Evolutionary conservation across 1,139 yeast genomes (phyloP).

Genomic region (Williopsis jadinii): DNA sequence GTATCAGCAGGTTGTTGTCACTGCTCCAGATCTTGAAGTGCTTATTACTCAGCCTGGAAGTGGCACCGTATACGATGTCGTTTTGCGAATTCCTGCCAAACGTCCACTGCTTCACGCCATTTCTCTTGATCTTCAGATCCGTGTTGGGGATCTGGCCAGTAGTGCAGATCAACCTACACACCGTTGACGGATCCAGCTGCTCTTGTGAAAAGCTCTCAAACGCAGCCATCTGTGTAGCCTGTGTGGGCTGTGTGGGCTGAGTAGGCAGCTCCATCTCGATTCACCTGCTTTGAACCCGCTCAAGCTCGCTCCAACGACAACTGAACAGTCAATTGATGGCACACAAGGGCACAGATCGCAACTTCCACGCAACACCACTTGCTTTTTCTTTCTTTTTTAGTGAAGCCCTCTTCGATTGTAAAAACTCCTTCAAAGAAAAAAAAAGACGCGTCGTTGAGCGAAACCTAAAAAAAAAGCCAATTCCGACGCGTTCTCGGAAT

Average conservation of each 20-base stretch:
- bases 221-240: constrained; percentile 48
- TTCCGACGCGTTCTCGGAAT: not conserved
- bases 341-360: no score
- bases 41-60: constrained; percentile 66
- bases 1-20: constrained; percentile 48
- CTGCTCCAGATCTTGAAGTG: constrained; percentile 68
- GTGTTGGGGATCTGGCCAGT: constrained; percentile 48
- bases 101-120: constrained; percentile 47
- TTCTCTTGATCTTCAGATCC: constrained; percentile 33
- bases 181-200: constrained; percentile 33
- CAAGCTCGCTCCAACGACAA: no score
- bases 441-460: not conserved
- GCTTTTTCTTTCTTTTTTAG: no score
- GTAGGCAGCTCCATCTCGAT: constrained; percentile 4
- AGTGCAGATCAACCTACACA: constrained; percentile 59
- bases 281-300: no score
- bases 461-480: not conserved
- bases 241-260: constrained; percentile 23
- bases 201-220: constrained; percentile 34
- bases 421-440: no score
- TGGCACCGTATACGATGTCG: constrained; percentile 55
- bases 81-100: constrained; percentile 68
- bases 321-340: no score
- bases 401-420: no score
- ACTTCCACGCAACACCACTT: no score